Evolutionary conservation across 2,329 filamentous ascomycete species (phyloP).

Genomic region (Lachnellula willkommii): DNA sequence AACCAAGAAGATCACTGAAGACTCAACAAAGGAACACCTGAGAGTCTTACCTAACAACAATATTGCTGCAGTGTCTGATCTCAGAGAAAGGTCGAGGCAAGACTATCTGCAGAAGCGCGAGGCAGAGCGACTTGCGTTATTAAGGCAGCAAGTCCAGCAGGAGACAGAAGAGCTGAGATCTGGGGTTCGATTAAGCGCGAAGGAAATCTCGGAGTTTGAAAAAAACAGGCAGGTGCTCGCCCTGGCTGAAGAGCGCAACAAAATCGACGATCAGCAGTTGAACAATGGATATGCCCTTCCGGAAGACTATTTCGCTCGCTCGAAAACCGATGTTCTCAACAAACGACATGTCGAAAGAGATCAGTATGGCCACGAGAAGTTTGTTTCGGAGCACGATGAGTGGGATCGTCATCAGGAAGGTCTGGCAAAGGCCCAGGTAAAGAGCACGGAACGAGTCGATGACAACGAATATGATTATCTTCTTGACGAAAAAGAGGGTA

Average conservation of each 20-base stretch:
- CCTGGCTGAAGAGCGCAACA: slow-evolving; percentile 75
- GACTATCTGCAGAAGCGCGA: slow-evolving; percentile 93
- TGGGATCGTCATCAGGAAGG: slow-evolving; percentile 89
- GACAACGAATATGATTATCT: slow-evolving; percentile 88
- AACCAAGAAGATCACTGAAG: slow-evolving; percentile 63
- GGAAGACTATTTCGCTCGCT: slow-evolving; percentile 91
- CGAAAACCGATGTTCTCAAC: slow-evolving; percentile 86
- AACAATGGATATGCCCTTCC: slow-evolving; percentile 84
- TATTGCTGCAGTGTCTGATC: slow-evolving; percentile 68
- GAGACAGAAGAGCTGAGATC: slow-evolving; percentile 76
- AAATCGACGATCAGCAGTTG: slow-evolving; percentile 76
- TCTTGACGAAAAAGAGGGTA: slow-evolving; percentile 82
- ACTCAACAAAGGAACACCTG: slow-evolving; percentile 53
- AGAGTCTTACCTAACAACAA: slow-evolving; percentile 62
- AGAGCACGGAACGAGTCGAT: slow-evolving; percentile 66
- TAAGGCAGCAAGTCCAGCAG: slow-evolving; percentile 85
- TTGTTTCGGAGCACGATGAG: slow-evolving; percentile 89
- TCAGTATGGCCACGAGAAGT: slow-evolving; percentile 81
- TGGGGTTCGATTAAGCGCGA: slow-evolving; percentile 67
- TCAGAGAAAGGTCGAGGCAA: slow-evolving; percentile 79
- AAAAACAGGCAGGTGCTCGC: slow-evolving; percentile 78
- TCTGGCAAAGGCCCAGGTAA: slow-evolving; percentile 83
- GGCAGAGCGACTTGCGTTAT: slow-evolving; percentile 74
- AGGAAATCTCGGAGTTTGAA: slow-evolving; percentile 81
- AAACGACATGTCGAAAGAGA: slow-evolving; percentile 85